Evolutionary conservation across 805 yeast species (phyloP), one percentile per base, ranked within the genome.

Genomic region (Nakazawaea holstii): DNA sequence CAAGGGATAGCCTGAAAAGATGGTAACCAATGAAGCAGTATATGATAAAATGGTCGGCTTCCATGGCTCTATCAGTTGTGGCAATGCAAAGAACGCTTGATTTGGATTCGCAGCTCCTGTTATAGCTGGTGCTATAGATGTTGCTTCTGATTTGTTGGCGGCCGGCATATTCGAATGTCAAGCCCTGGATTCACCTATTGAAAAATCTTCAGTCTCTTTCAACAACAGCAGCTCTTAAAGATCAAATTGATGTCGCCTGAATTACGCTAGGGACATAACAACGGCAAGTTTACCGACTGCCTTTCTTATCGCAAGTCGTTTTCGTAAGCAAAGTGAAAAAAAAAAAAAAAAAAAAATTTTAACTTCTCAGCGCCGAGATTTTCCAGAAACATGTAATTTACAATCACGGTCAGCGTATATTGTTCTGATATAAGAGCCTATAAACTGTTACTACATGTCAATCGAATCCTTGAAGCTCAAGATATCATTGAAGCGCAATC

Each of bases 1-100:
- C 43, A 88, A 64, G 0, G 96, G 96, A 57, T 82, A 88, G 15
- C 94, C 95, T n/a, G 81, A 73, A 3, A 79, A 68, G 1, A 90
- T 83, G 15, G 90, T 74, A 10, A 75, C 62, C 38, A 84, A 62
- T 0, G 90, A 82, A 2, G 91, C 69, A 0, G 79, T 63, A 53
- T 81, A 84, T 0, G 94, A 87, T 44, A 85, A 58, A 2, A 81
- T 62, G 8, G 84, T 74, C 1, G 81, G 71, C 48, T 79, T 68
- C 65, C 76, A 81, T 1, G 85, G 82, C 39, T 68, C 64, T 1
- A 81, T 53, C 0, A 53, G 31, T 2, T 55, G 61, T 1, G 87
- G 87, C 47, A 82, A 69, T 4, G 70, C 52, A 49, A 74, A 68
- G 15, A 76, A 51, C 2, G 84, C 82, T 31, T 67, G 61, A 9